Conservation (phyloP, 202 grass and related monocot genomes). For the Cymbopogon flexuosus region DNA sequence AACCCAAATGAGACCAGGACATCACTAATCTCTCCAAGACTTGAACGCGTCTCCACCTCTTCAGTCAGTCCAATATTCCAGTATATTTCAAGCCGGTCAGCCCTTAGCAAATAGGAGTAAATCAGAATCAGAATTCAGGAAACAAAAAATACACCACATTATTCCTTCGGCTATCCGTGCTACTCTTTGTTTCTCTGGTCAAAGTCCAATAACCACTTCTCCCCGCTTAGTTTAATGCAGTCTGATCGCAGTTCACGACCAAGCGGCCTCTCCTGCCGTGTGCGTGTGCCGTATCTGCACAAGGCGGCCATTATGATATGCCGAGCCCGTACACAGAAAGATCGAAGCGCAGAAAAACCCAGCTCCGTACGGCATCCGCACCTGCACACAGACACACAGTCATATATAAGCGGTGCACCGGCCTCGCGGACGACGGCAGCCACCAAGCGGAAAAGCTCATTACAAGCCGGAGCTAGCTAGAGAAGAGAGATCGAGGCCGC, state of each 20-base stretch:
- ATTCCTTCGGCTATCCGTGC: too few relatives aligned
- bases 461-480: neutral
- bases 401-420: slow-evolving; percentile 15
- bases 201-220: slow-evolving; percentile 23
- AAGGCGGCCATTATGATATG: neutral
- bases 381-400: neutral
- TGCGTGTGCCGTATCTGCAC: neutral
- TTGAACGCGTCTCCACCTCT: slow-evolving; percentile 23
- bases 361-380: neutral
- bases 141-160: neutral
- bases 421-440: neutral
- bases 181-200: neutral
- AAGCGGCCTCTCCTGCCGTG: slow-evolving; percentile 4
- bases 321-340: neutral
- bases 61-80: neutral
- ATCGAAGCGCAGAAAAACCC: neutral
- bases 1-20: neutral
- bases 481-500: neutral
- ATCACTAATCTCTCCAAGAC: neutral
- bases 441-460: neutral
- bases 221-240: neutral
- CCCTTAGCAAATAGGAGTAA: neutral
- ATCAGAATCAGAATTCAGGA: neutral
- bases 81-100: neutral
- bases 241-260: neutral